These are phyloP conservation scores for Suillus tomentosus DNA, from an alignment of 768 basidiomycete species.

Conservation along the genomic window DNA sequence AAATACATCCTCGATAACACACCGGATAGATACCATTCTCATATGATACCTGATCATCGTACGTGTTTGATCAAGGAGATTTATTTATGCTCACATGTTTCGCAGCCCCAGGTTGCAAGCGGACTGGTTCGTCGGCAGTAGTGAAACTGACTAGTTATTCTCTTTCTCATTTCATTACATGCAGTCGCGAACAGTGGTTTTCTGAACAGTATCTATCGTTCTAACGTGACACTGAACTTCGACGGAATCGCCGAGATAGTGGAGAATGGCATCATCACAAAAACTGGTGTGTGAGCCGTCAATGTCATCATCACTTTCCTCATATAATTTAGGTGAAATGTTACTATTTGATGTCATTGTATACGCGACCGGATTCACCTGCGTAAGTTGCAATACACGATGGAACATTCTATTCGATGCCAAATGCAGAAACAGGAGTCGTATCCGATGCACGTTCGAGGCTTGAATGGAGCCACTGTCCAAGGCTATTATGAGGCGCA, in stretches of 20 bases:
- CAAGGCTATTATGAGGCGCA: slow-evolving; percentile 31
- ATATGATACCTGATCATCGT: slow-evolving; percentile 57
- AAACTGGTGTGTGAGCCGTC: slow-evolving; percentile 19
- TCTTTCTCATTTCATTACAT: not conserved
- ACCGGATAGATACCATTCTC: slow-evolving; percentile 49
- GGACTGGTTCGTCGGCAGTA: slow-evolving; percentile 30
- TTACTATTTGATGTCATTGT: slow-evolving; percentile 36
- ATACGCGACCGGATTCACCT: slow-evolving; percentile 35
- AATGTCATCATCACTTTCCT: not conserved
- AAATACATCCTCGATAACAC: slow-evolving; percentile 49
- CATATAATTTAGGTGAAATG: slow-evolving; percentile 21
- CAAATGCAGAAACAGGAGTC: slow-evolving; percentile 17
- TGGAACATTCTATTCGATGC: not conserved
- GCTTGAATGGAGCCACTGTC: slow-evolving; percentile 26
- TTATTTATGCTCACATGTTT: not conserved
- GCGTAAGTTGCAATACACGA: slow-evolving; percentile 20
- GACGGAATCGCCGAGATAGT: slow-evolving; percentile 23
- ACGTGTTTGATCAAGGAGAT: slow-evolving; percentile 22
- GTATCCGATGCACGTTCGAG: slow-evolving; percentile 25
- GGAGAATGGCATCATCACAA: slow-evolving; percentile 26
- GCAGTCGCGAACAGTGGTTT: slow-evolving; percentile 31
- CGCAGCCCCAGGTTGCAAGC: slow-evolving; percentile 62
- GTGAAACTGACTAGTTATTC: not conserved
- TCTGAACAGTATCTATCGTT: slow-evolving; percentile 22
- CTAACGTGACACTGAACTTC: slow-evolving; percentile 27